Evolutionary conservation across 2,329 filamentous ascomycete genomes (phyloP), one percentile per base, ranked within the genome.

Genomic region (Venturiaceae sp.): DNA sequence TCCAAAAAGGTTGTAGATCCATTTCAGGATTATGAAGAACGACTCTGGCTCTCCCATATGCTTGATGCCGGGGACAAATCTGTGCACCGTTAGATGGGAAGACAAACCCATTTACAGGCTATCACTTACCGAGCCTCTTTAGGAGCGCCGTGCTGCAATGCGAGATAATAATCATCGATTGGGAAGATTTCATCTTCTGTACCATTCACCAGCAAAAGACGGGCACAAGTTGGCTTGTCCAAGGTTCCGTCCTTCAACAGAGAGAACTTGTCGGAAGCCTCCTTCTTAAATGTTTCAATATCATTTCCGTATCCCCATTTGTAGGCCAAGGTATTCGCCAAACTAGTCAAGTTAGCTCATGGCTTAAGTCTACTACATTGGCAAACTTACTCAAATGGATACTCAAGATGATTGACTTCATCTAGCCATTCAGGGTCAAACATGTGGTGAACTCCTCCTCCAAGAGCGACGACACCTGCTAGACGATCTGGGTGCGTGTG

Each of bases 141-240:
- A 1, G 79, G 75, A 21, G 70, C 65, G 0, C 80, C 81, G 65
- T 80, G 76, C 63, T 77, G 71, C 52, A 83, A 63, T 28, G 78
- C 78, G 41, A 83, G 66, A 62, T 80, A 80, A 58, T 81, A 79
- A 63, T 84, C 82, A 63, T 84, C 82, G 50, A 84, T 80, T 0
- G 82, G 82, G 67, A 84, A 84, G 53, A 84, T 83, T 70, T 83
- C 81, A 64, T 84, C 82, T 32, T 80, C 74, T 1, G 76, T 79
- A 0, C 82, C 78, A 63, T 84, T 84, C 8, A 84, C 80, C 5
- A 84, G 69, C 37, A 84, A 65, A 57, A 83, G 64, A 32, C 74
- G 70, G 26, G 76, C 69, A 59, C 80, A 82, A 6, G 70, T 66
- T 0, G 72, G 72, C 61, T 71, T 74, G 58, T 82, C 75, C 34